Conservation (phyloP, 805 yeast genomes). For the Ogataea ganodermae region DNA sequence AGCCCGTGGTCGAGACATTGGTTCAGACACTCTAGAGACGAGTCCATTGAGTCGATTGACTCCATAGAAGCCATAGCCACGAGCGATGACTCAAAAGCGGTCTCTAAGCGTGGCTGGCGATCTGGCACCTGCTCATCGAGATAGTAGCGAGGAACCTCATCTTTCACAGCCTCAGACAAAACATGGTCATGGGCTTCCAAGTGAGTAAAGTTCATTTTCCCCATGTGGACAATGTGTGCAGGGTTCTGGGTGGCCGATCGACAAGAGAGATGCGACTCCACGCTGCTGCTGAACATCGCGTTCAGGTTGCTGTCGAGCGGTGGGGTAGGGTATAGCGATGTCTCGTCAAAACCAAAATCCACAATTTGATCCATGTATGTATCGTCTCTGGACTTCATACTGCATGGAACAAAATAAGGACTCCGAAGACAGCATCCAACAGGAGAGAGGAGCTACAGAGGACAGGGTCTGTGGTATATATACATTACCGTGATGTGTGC, state of each 20-base stretch:
- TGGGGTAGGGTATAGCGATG: slow-evolving; percentile 17
- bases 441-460: neutral
- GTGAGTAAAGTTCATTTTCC: neutral
- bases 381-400: slow-evolving; percentile 6
- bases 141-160: slow-evolving; percentile 15
- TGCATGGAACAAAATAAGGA: neutral
- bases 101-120: neutral
- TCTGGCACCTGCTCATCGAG: slow-evolving; percentile 10
- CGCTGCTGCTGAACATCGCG: slow-evolving; percentile 9
- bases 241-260: slow-evolving; percentile 1
- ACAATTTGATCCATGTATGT: slow-evolving; percentile 17
- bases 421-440: neutral
- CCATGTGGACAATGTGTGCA: neutral
- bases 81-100: slow-evolving; percentile 5
- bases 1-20: slow-evolving; percentile 2
- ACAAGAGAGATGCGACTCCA: slow-evolving; percentile 5
- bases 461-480: neutral
- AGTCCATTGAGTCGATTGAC: slow-evolving; percentile 4
- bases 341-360: slow-evolving; percentile 14
- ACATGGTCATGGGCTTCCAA: neutral
- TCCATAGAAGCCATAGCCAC: slow-evolving; percentile 9
- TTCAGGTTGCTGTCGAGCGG: slow-evolving; percentile 15
- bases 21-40: neutral
- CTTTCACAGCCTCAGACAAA: neutral
- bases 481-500: slow-evolving; percentile 1